Evolutionary conservation across 192 early-diverging fungal genomes (phyloP).

Genomic region (Pilaira anomala): DNA sequence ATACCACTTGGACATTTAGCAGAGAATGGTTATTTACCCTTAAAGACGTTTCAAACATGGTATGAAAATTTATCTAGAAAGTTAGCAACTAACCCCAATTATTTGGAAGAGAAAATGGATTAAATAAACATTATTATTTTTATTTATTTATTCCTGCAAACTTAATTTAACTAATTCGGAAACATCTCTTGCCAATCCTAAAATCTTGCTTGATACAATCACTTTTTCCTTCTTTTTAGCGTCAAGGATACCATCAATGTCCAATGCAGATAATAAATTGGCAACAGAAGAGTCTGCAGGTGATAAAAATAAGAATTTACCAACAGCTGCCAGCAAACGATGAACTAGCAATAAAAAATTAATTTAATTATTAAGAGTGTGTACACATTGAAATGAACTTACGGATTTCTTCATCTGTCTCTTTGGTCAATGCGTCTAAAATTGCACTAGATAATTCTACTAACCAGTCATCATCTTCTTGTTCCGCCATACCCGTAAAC

Average conservation of each 20-base stretch:
- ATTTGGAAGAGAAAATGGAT: slow-evolving; percentile 11
- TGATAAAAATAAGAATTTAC: slow-evolving; percentile 31
- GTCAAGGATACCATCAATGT: slow-evolving; percentile 15
- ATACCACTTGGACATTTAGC: slow-evolving; percentile 51
- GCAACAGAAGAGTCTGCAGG: slow-evolving; percentile 13
- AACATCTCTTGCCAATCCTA: slow-evolving; percentile 15
- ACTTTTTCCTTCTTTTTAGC: slow-evolving; percentile 16
- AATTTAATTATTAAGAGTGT: neutral
- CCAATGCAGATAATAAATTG: slow-evolving; percentile 22
- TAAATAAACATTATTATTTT: neutral
- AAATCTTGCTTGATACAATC: slow-evolving; percentile 13
- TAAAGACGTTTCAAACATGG: slow-evolving; percentile 79
- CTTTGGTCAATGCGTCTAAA: slow-evolving; percentile 55
- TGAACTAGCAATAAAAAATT: slow-evolving; percentile 12
- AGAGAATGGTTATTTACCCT: slow-evolving; percentile 48
- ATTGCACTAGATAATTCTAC: slow-evolving; percentile 66
- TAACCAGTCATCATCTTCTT: slow-evolving; percentile 68
- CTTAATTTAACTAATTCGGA: slow-evolving; percentile 8
- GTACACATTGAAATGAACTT: slow-evolving; percentile 6
- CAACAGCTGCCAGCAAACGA: slow-evolving; percentile 26
- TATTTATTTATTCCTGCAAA: neutral
- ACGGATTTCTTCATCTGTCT: slow-evolving; percentile 58
- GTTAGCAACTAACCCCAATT: slow-evolving; percentile 18
- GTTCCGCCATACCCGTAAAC: slow-evolving; percentile 22
- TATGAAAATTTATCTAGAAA: slow-evolving; percentile 74